Evolutionary conservation across 345 rosid species (phyloP).

Genomic region (Gossypium mustelinum): DNA sequence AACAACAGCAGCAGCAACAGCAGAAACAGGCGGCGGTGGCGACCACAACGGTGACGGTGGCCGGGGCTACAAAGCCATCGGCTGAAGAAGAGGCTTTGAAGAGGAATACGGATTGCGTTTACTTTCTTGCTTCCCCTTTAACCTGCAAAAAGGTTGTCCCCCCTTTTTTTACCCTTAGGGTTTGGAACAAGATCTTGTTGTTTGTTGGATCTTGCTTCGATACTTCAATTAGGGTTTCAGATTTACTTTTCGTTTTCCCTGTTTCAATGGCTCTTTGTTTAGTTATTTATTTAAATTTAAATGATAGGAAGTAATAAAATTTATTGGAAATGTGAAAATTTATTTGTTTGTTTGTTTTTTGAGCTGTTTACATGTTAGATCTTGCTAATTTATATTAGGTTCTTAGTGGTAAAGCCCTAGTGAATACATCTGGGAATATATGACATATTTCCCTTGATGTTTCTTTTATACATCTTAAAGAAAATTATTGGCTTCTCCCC

Average conservation of each 20-base stretch:
- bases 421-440: too few species aligned
- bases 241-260: slow-evolving; percentile 19
- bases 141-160: not conserved
- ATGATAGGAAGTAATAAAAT: not conserved
- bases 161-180: not conserved
- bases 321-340: not conserved
- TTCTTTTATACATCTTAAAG: too few species aligned
- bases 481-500: too few species aligned
- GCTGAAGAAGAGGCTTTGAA: slow-evolving; percentile 82
- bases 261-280: slow-evolving; percentile 8
- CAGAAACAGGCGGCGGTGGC: slow-evolving; percentile 16
- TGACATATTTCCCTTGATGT: too few species aligned
- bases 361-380: not conserved
- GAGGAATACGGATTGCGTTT: slow-evolving; percentile 92
- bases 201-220: slow-evolving; percentile 5
- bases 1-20: slow-evolving; percentile 19
- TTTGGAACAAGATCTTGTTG: slow-evolving; percentile 9
- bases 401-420: too few species aligned
- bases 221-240: slow-evolving; percentile 35
- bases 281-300: not conserved
- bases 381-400: not conserved
- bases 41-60: slow-evolving; percentile 13
- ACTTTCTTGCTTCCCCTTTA: slow-evolving; percentile 89
- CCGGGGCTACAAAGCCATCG: slow-evolving; percentile 23
- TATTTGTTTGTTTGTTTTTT: not conserved